These are phyloP conservation scores for Lentinula sp. DNA, from an alignment of 768 basidiomycete genomes.

Conservation along the genomic window DNA sequence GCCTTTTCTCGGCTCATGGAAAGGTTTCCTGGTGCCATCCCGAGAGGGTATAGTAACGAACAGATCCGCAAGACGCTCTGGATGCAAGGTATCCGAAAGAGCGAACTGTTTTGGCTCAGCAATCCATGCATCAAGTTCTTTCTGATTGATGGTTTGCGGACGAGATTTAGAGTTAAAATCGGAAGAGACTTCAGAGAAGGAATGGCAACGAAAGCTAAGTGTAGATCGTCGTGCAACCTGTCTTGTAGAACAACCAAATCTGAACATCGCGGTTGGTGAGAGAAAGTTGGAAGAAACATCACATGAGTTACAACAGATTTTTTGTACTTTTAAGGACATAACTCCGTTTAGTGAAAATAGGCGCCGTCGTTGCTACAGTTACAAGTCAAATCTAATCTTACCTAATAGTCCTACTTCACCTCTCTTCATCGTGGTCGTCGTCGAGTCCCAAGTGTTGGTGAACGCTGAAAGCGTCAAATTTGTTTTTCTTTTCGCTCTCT, in stretches of 20 bases:
- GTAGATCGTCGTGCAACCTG: background rate
- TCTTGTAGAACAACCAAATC: background rate
- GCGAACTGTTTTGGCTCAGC: slow-evolving; percentile 36
- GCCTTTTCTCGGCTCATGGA: slow-evolving; percentile 31
- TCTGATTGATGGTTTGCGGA: background rate
- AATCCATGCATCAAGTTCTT: slow-evolving; percentile 49
- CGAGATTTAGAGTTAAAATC: background rate
- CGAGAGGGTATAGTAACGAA: slow-evolving; percentile 70
- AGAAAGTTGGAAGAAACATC: background rate
- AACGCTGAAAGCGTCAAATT: background rate
- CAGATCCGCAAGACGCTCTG: slow-evolving; percentile 57
- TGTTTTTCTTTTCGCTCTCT: background rate
- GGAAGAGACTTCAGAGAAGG: background rate
- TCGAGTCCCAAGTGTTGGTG: background rate
- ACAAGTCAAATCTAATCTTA: background rate
- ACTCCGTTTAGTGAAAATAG: background rate
- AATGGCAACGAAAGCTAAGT: background rate
- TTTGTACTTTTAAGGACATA: background rate
- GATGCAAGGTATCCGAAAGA: slow-evolving; percentile 42
- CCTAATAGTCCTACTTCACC: background rate
- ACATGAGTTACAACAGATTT: background rate
- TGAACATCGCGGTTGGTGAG: slow-evolving; percentile 2
- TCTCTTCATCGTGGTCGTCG: background rate
- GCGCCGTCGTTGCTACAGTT: background rate
- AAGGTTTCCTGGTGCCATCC: slow-evolving; percentile 46